phyloP scores from a whole-genome alignment of 768 basidiomycete genomes.

The Gymnopilus dilepis region DNA sequence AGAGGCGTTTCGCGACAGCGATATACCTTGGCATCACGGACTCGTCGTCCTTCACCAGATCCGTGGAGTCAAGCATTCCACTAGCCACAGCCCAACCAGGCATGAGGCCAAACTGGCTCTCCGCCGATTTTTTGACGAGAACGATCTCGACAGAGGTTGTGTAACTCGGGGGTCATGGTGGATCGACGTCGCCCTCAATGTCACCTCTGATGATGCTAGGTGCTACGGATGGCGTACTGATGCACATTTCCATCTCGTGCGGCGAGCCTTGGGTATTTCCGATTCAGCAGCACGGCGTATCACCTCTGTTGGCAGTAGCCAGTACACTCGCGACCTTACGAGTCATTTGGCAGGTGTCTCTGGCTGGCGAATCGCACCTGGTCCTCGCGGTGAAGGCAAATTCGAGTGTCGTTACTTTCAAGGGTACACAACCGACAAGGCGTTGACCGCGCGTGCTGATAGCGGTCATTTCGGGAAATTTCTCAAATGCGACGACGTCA shows the following conservation, averaged over 20 bases:
- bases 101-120: background rate
- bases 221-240: background rate
- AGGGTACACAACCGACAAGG: background rate
- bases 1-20: background rate
- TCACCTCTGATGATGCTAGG: background rate
- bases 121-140: background rate
- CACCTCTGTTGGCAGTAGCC: background rate
- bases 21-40: slow-evolving; percentile 16
- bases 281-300: background rate
- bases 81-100: slow-evolving; percentile 12
- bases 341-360: background rate
- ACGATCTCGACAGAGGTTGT: background rate
- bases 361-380: background rate
- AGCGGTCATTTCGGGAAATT: background rate
- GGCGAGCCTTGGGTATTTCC: background rate
- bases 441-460: background rate
- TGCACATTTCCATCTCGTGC: background rate
- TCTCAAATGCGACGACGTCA: background rate
- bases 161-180: background rate
- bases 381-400: background rate
- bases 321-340: slow-evolving; percentile 1
- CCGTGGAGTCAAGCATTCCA: slow-evolving; percentile 27
- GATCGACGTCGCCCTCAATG: background rate
- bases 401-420: background rate
- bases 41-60: slow-evolving; percentile 32